Base-by-base conservation (phyloP, 2,329 filamentous ascomycete species). In the Exutisphaerella laricina region DNA sequence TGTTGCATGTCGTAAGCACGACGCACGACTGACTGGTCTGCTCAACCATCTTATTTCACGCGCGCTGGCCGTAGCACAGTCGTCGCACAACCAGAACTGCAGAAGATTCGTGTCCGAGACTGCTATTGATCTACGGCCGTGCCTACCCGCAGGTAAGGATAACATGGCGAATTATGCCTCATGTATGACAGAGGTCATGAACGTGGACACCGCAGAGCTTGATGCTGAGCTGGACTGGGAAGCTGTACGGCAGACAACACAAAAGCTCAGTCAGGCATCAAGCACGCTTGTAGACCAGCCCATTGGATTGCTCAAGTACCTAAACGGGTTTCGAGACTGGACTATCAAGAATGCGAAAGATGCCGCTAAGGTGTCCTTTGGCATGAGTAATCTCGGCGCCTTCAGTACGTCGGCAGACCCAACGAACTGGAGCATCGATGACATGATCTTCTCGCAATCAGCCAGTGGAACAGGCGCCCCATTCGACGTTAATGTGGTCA, bases 391-490 rank as follows among this genome's bases (percentile, higher is more conserved):
- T 46, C 37, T 72, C 2, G 62, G 65, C 21, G 60, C 55, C 2
- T 68, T 72, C 48, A 57, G 65, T 29, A 32, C 25, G 1, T 5
- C 23, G 35, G 49, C 43, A 12, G 43, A 41, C 2, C 1, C 5
- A 6, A 38, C 21, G 3, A 31, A 23, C 3, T 54, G 53, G 42
- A 37, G 40, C 6, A 54, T 72, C 2, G 58, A 53, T 7, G 57
- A 66, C 16, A 60, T 70, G 54, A 44, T 70, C 1, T 74, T 73
- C 50, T 62, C 64, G 4, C 69, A 72, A 45, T 70, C 71, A 2
- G 70, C 65, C 0, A 62, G 68, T 46, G 64, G 60, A 2, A 50
- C 52, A 4, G 64, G 66, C 7, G 49, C 58, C 4, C 62, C 68
- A 4, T 48, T 74, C 23, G 59, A 55, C 21, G 66, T 73, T 48